Percentiles rank a stretch among this genome's conserved stretches.
phyloP scores from a whole-genome alignment of 306 rosid genomes.

The Medicago lupulina region DNA sequence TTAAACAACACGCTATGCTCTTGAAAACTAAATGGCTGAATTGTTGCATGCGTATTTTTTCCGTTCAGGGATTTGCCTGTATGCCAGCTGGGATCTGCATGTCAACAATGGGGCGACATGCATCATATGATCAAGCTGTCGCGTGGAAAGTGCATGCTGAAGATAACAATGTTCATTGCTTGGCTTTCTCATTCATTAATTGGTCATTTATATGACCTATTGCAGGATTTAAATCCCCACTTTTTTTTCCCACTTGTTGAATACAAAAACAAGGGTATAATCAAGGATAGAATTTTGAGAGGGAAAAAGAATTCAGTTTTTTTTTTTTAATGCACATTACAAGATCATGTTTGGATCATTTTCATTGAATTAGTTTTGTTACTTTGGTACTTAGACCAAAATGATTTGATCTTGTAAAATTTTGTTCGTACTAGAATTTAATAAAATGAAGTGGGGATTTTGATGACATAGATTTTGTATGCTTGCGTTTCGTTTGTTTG shows the following conservation, averaged over 20 bases:
- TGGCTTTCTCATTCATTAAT: slow-evolving; percentile 87
- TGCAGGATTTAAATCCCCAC: slow-evolving; percentile 43
- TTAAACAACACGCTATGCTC: not conserved
- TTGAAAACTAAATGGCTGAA: not conserved
- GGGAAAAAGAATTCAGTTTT: slow-evolving; percentile 45
- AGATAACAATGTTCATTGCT: slow-evolving; percentile 78
- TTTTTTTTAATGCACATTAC: slow-evolving; percentile 48
- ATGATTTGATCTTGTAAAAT: slow-evolving; percentile 31
- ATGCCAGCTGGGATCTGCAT: slow-evolving; percentile 90
- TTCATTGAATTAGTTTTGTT: slow-evolving; percentile 62
- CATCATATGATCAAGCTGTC: slow-evolving; percentile 84
- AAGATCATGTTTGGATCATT: slow-evolving; percentile 58
- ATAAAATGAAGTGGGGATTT: slow-evolving; percentile 17
- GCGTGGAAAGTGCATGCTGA: slow-evolving; percentile 93
- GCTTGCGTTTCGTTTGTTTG: slow-evolving; percentile 1
- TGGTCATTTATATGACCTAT: slow-evolving; percentile 93
- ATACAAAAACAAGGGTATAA: slow-evolving; percentile 37
- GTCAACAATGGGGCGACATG: slow-evolving; percentile 96
- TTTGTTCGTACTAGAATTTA: slow-evolving; percentile 24
- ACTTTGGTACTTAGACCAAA: slow-evolving; percentile 19
- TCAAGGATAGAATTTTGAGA: slow-evolving; percentile 7
- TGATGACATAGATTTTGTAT: not conserved
- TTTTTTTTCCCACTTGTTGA: slow-evolving; percentile 45
- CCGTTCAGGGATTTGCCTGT: slow-evolving; percentile 72
- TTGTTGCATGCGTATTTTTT: not conserved